Evolutionary conservation across 2,329 filamentous ascomycete species (phyloP).

Genomic region (Neopestalotiopsis rosae): DNA sequence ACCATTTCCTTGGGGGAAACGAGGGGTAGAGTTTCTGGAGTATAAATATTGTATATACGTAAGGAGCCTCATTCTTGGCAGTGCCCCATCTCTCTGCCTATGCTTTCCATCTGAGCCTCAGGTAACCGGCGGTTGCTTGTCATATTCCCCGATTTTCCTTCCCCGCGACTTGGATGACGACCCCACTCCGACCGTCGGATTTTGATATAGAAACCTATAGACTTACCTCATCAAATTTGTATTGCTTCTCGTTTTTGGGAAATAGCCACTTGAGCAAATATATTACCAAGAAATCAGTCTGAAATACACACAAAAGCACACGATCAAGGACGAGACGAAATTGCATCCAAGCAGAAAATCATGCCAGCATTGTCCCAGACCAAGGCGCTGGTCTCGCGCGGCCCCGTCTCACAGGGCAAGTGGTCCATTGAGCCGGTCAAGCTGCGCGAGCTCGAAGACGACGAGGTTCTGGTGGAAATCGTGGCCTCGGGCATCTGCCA

Average conservation of each 20-base stretch:
- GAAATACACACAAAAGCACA: too few relatives aligned
- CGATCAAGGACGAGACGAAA: neutral
- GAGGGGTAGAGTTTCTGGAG: too few relatives aligned
- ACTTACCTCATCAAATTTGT: neutral
- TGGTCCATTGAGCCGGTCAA: slow-evolving; percentile 38
- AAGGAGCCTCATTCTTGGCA: neutral
- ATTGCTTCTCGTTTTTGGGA: neutral
- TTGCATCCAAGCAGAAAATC: neutral
- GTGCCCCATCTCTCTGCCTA: neutral
- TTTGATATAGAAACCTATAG: neutral
- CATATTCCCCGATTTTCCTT: neutral
- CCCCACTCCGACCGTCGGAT: neutral
- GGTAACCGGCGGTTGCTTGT: slow-evolving; percentile 5
- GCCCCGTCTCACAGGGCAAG: slow-evolving; percentile 37
- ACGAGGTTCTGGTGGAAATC: slow-evolving; percentile 59
- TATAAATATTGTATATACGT: neutral
- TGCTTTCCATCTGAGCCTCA: neutral
- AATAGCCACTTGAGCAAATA: neutral
- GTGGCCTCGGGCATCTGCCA: slow-evolving; percentile 61
- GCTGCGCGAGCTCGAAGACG: slow-evolving; percentile 36
- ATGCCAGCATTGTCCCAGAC: slow-evolving; percentile 26
- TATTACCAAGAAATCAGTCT: too few relatives aligned
- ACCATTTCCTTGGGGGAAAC: too few relatives aligned
- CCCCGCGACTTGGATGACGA: neutral
- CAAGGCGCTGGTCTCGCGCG: slow-evolving; percentile 36